Base-by-base conservation (phyloP, 495 filamentous ascomycete species). In the Trichoderma gamsii region DNA sequence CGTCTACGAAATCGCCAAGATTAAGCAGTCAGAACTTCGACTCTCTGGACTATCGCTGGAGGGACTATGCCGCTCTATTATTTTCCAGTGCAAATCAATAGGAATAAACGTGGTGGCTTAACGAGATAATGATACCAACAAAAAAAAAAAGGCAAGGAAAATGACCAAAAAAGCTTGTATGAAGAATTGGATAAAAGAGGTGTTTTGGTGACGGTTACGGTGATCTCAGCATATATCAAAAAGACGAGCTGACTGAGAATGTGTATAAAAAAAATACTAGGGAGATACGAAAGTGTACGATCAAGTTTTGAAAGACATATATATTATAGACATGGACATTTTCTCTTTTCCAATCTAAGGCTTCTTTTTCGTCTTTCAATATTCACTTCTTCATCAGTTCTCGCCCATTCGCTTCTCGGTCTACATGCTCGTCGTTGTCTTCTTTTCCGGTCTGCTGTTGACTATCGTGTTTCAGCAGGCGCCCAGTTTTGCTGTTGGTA, bases 1-100 rank as follows among this genome's bases (percentile, higher is more conserved):
- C 79, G 80, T 99, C 63, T 97, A 94, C 75, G 94, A 98, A 83
- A 99, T 99, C 77, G 95, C 95, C 73, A 90, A 91, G 82, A 96
- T 98, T 78, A 99, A 99, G 84, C 87, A 92, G 69, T 80, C 84
- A 67, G 95, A 99, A 81, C 80, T 88, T 66, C 82, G 95, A 67
- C 80, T 98, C 71, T 90, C 89, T 11, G 93, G 92, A 46, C 76
- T 97, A 76, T 83, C 86, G 61, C 74, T 97, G 70, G 86, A 94
- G 80, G 91, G 92, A 1, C 71, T 99, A 64, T 92, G 89, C 78
- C 91, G 88, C 83, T 88, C 88, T 73, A 85, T 99, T 69, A 90
- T 99, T 71, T 87, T 85, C 66, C 91, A 96, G 79, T 92, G 92
- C 72, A 93, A 87, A 79, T 93, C 92, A 27, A 89, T 96, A 71